Base-by-base conservation (phyloP, 129 eudicot species). In the Flaveria robusta region DNA sequence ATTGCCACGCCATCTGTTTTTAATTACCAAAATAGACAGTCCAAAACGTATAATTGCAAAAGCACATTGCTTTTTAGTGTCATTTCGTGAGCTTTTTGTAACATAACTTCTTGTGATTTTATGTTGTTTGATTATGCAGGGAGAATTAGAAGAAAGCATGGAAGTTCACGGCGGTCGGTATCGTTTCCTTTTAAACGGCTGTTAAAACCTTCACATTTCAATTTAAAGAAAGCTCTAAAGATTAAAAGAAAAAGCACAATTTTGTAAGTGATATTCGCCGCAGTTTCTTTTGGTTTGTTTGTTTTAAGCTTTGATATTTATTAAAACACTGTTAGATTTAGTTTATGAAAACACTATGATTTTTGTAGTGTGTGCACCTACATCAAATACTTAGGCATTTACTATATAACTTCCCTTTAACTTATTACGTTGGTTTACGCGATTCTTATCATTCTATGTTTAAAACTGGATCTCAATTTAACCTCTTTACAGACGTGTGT, bases 111-210 rank as follows among this genome's bases (percentile, higher is more conserved):
- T 58, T 43, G 15, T 12, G 23, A n/a, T 62, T 46, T 68, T 11
- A 5, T 49, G 62, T n/a, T 79, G 15, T 74, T 46, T 72, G 2
- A 43, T 43, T 60, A 50, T 83, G 84, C 91, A 87, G 97, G 82
- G 45, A 87, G 76, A 76, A 72, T 67, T 9, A 68, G 81, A 71
- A 72, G 78, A 59, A 94, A 75, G 84, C 80, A 77, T 42, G 50
- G 82, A 79, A 65, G 60, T 75, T 67, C 85, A 68, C 64, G 11
- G 59, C 81, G 56, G 75, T 71, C 85, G 8, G 41, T 71, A 34
- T 42, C 80, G 54, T 87, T 87, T 66, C 96, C 96, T 70, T 87
- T 87, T 72, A 94, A 88, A 72, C 86, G 82, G 23, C 77, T 87
- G 70, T 72, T 88, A 70, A 81, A 71, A 58, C 85, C 85, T 67